phyloP scores from a whole-genome alignment of 108 stramenopile genomes.

The Nitzschia sp. region DNA sequence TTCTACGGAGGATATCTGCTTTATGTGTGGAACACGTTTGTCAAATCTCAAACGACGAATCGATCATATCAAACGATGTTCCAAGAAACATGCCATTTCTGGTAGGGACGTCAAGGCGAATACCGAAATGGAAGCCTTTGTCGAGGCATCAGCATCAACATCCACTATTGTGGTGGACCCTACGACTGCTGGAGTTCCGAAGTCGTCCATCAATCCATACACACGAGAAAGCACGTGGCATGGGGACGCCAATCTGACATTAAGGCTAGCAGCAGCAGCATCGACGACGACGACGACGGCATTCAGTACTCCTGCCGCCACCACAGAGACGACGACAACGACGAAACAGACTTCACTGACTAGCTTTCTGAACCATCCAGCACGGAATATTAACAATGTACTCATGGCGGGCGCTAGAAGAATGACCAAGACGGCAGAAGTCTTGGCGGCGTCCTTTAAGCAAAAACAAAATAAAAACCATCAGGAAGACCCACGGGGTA shows the following conservation, averaged over 20 bases:
- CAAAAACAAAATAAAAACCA: background rate
- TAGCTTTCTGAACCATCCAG: conserved; percentile 7
- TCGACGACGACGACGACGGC: background rate
- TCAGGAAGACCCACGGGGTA: background rate
- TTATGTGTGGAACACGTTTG: conserved; percentile 68
- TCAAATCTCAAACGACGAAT: conserved; percentile 58
- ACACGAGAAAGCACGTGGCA: conserved; percentile 23
- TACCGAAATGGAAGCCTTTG: conserved; percentile 35
- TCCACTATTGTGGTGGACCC: too few relatives aligned
- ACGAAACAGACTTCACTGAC: conserved; percentile 7
- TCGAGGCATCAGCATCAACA: conserved; percentile 6
- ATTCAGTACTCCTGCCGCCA: too few relatives aligned
- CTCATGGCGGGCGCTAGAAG: conserved; percentile 34
- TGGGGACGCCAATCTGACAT: conserved; percentile 18
- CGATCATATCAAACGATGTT: conserved; percentile 83
- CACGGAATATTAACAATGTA: conserved; percentile 35
- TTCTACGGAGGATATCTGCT: conserved; percentile 41
- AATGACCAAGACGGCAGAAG: conserved; percentile 39
- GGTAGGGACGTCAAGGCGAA: conserved; percentile 40
- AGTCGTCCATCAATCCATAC: conserved; percentile 9
- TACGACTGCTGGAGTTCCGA: background rate
- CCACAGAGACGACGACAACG: background rate
- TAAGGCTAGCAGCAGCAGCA: background rate
- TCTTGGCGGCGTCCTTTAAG: background rate
- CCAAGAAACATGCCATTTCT: conserved; percentile 61